phyloP scores from a whole-genome alignment of 2,329 filamentous ascomycete species.

The Trichophyton schoenleinii region DNA sequence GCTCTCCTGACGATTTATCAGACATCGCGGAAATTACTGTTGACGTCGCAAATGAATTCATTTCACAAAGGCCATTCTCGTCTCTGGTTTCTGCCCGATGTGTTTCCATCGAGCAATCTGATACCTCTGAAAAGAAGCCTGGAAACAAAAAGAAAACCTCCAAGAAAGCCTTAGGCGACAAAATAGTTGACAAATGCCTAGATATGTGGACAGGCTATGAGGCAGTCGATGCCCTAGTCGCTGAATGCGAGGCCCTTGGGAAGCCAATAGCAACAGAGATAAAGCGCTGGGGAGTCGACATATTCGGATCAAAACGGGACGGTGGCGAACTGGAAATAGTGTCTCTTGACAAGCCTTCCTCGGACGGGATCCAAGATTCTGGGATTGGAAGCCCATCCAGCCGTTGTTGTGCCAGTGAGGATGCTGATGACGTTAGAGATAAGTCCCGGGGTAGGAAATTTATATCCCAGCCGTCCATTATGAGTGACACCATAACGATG shows the following conservation, averaged over 20 bases:
- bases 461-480: constrained; percentile 58
- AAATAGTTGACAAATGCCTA: constrained; percentile 52
- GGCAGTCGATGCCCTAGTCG: constrained; percentile 71
- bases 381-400: constrained; percentile 53
- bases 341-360: constrained; percentile 36
- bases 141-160: constrained; percentile 36
- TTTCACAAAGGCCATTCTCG: constrained; percentile 63
- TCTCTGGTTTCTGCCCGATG: constrained; percentile 52
- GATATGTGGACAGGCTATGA: constrained; percentile 70
- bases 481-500: constrained; percentile 63
- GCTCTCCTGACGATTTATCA: constrained; percentile 59
- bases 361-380: constrained; percentile 44
- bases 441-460: constrained; percentile 32
- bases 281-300: constrained; percentile 54
- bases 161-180: constrained; percentile 50
- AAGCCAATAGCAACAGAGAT: constrained; percentile 53
- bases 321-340: constrained; percentile 50
- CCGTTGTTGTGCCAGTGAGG: constrained; percentile 31
- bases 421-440: constrained; percentile 31
- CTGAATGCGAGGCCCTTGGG: constrained; percentile 60
- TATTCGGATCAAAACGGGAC: constrained; percentile 44
- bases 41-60: constrained; percentile 54
- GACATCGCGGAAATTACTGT: constrained; percentile 68
- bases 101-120: constrained; percentile 39
- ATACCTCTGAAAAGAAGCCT: constrained; percentile 16